These are phyloP conservation scores for Taphrina populina DNA, from an alignment of 1,139 yeast genomes.

Conservation along the genomic window DNA sequence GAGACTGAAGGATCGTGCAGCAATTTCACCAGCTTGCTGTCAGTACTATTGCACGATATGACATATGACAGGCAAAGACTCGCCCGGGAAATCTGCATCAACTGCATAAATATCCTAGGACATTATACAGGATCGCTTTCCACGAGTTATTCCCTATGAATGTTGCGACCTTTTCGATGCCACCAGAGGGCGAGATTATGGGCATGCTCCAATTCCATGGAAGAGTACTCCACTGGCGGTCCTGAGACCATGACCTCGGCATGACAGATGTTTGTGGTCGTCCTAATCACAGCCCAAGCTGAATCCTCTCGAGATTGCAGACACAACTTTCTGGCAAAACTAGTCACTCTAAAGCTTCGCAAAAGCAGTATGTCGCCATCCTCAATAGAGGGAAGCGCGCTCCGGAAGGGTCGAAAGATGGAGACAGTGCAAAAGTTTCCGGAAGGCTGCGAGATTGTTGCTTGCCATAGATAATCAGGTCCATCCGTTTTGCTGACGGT, in stretches of 20 bases:
- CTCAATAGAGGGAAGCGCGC: not conserved
- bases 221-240: conserved; percentile 25
- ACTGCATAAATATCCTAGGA: too few species aligned
- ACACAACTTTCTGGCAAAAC: conserved; percentile 1
- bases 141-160: not conserved
- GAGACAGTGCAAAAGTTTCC: conserved; percentile 5
- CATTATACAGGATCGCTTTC: too few species aligned
- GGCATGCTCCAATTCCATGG: conserved; percentile 12
- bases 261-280: not conserved
- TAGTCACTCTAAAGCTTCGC: conserved; percentile 13
- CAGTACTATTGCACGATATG: too few species aligned
- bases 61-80: not conserved
- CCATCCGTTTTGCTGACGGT: conserved; percentile 5
- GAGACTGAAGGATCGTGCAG: too few species aligned
- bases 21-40: too few species aligned
- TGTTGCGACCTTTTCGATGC: not conserved
- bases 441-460: not conserved
- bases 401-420: conserved; percentile 17
- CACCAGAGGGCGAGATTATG: conserved; percentile 9
- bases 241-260: not conserved
- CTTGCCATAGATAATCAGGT: conserved; percentile 3
- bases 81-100: not conserved
- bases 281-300: conserved; percentile 14
- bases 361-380: conserved; percentile 13
- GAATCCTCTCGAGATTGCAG: conserved; percentile 16